phyloP scores from a whole-genome alignment of 2,329 filamentous ascomycete genomes.

The Metarhizium robertsii region DNA sequence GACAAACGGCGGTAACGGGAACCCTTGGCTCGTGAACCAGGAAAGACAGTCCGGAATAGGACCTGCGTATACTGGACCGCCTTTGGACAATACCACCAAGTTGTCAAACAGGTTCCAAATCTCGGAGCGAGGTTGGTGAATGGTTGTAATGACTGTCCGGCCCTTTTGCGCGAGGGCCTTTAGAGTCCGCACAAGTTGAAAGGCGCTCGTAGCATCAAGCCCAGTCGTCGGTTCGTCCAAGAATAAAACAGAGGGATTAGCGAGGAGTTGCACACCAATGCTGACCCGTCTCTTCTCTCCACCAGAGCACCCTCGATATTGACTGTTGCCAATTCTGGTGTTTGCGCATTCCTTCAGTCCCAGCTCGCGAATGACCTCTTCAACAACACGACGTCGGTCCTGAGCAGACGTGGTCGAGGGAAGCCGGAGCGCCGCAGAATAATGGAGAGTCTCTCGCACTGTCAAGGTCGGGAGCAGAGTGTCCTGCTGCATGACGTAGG shows the following conservation, averaged over 20 bases:
- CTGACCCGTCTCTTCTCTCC: constrained; percentile 70
- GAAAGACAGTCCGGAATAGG: constrained; percentile 45
- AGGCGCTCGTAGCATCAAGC: constrained; percentile 68
- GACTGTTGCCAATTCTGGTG: constrained; percentile 61
- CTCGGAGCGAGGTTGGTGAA: constrained; percentile 70
- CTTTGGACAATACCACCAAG: constrained; percentile 57
- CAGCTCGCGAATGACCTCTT: constrained; percentile 67
- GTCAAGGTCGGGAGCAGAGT: constrained; percentile 64
- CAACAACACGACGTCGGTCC: constrained; percentile 55
- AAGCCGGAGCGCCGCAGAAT: constrained; percentile 62
- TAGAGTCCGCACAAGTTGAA: constrained; percentile 61
- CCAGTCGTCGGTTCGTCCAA: constrained; percentile 74
- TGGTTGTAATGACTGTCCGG: constrained; percentile 62
- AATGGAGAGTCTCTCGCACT: constrained; percentile 64
- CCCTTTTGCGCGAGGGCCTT: constrained; percentile 60
- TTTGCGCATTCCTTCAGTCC: constrained; percentile 70
- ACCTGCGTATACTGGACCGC: constrained; percentile 61
- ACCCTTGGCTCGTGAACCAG: constrained; percentile 54
- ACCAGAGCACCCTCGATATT: constrained; percentile 67
- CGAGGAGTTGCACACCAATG: constrained; percentile 70
- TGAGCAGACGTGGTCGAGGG: constrained; percentile 50
- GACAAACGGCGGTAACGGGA: constrained; percentile 58
- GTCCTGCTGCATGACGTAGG: constrained; percentile 72
- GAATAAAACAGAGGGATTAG: constrained; percentile 69
- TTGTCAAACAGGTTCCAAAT: constrained; percentile 73